Conservation (phyloP, 257 asterid genomes). For the Petunia secreta region DNA sequence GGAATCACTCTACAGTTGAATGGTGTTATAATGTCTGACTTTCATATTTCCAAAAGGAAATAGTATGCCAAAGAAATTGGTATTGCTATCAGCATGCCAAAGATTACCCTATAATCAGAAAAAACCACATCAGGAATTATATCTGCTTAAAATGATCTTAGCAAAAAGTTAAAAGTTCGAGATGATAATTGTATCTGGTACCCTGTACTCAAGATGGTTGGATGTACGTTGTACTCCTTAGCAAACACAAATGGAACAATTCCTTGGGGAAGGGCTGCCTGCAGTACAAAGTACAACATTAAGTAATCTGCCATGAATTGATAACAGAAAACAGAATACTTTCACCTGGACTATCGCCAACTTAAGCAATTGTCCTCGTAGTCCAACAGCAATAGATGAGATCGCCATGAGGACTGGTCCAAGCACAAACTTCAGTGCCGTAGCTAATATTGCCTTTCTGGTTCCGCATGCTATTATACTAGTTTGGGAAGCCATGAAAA, state of each 20-base stretch:
- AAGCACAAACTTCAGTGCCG: slow-evolving; percentile 66
- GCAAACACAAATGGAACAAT: slow-evolving; percentile 95
- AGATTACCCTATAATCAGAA: slow-evolving; percentile 57
- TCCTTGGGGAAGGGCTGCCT: slow-evolving; percentile 99
- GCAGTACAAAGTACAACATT: slow-evolving; percentile 34
- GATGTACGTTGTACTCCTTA: slow-evolving; percentile 79
- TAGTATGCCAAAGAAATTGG: slow-evolving; percentile 79
- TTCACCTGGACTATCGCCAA: slow-evolving; percentile 84
- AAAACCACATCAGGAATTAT: slow-evolving; percentile 22
- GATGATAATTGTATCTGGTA: slow-evolving; percentile 34
- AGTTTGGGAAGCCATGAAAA: slow-evolving; percentile 88
- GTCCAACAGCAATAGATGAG: slow-evolving; percentile 65
- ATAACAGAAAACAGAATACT: slow-evolving; percentile 4
- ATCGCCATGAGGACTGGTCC: slow-evolving; percentile 80
- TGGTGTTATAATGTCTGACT: slow-evolving; percentile 1
- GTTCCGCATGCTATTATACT: slow-evolving; percentile 75
- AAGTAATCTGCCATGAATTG: slow-evolving; percentile 19
- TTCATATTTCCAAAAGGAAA: slow-evolving; percentile 64
- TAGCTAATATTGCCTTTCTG: slow-evolving; percentile 61
- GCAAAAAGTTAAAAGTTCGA: slow-evolving; percentile 21
- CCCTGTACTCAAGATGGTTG: slow-evolving; percentile 90
- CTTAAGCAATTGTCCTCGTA: slow-evolving; percentile 65
- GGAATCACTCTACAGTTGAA: slow-evolving; percentile 21
- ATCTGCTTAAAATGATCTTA: neutral
- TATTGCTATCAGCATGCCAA: slow-evolving; percentile 75